Evolutionary conservation across 1,139 yeast genomes (phyloP).

Genomic region (Sugiyamaella sp.): DNA sequence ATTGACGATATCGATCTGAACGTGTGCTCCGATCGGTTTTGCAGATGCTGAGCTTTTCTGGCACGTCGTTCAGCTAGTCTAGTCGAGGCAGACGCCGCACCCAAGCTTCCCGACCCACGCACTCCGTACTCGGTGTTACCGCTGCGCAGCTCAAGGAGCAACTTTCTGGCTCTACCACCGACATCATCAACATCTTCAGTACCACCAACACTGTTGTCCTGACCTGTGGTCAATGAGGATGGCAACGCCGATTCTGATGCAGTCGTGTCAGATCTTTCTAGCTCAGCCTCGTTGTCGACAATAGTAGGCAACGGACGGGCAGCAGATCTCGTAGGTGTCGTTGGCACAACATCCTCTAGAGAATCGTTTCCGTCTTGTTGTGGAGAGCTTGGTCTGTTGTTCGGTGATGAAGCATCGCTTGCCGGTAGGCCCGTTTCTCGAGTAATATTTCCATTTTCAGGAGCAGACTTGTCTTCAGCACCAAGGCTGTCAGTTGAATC

Average conservation of each 20-base stretch:
- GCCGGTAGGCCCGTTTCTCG: neutral
- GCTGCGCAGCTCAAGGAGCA: conserved; percentile 60
- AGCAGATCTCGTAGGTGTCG: conserved; percentile 8
- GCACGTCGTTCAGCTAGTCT: conserved; percentile 37
- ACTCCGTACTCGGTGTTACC: conserved; percentile 31
- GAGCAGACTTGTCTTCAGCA: neutral
- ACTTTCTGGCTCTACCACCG: conserved; percentile 61
- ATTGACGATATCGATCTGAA: conserved; percentile 13
- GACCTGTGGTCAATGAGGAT: conserved; percentile 17
- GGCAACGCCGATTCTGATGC: conserved; percentile 18
- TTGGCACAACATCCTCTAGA: conserved; percentile 4
- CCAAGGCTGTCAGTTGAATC: neutral
- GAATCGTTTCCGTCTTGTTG: neutral
- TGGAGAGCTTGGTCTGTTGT: no score
- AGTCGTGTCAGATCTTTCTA: conserved; percentile 15
- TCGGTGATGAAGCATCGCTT: neutral
- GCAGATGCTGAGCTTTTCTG: conserved; percentile 33
- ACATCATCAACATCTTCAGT: conserved; percentile 55
- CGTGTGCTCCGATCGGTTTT: conserved; percentile 23
- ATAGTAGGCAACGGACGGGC: conserved; percentile 9
- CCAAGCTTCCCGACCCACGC: conserved; percentile 25
- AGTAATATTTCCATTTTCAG: neutral
- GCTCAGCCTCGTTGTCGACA: conserved; percentile 6
- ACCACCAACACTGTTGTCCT: neutral
- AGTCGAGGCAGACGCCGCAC: conserved; percentile 22